These are phyloP conservation scores for Globisporangium lucens DNA, from an alignment of 352 stramenopile genomes.

Conservation along the genomic window DNA sequence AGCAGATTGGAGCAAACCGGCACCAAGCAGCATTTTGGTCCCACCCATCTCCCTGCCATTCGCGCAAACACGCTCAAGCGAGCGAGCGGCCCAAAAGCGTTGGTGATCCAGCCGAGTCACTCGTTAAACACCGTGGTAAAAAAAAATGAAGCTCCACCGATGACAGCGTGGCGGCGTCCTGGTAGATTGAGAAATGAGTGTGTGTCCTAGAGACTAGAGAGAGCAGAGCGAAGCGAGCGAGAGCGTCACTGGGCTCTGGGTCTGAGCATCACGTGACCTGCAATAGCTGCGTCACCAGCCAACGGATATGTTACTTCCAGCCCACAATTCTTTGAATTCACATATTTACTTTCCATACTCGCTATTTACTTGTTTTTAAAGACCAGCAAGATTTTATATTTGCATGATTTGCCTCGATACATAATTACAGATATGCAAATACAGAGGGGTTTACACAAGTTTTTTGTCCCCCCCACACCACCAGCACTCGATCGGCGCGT, in stretches of 20 bases:
- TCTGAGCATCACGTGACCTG: neutral
- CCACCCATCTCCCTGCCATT: neutral
- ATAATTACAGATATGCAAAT: neutral
- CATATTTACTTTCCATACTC: neutral
- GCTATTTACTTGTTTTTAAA: neutral
- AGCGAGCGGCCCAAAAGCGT: neutral
- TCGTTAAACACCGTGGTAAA: neutral
- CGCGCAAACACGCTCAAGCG: neutral
- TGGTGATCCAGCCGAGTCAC: constrained; percentile 2
- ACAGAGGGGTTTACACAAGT: neutral
- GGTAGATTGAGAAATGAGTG: neutral
- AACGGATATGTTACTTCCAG: neutral
- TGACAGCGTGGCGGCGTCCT: neutral
- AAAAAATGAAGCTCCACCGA: neutral
- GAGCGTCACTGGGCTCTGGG: neutral
- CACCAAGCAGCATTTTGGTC: neutral
- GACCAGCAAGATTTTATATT: neutral
- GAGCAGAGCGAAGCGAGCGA: neutral
- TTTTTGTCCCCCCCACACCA: neutral
- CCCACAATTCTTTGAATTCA: neutral
- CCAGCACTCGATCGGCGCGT: neutral
- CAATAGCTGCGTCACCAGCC: neutral
- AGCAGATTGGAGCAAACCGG: neutral
- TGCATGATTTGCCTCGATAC: neutral
- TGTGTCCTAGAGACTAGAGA: neutral